Evolutionary conservation across 2,329 filamentous ascomycete genomes (phyloP).

Genomic region (Fusarium sublunatum): DNA sequence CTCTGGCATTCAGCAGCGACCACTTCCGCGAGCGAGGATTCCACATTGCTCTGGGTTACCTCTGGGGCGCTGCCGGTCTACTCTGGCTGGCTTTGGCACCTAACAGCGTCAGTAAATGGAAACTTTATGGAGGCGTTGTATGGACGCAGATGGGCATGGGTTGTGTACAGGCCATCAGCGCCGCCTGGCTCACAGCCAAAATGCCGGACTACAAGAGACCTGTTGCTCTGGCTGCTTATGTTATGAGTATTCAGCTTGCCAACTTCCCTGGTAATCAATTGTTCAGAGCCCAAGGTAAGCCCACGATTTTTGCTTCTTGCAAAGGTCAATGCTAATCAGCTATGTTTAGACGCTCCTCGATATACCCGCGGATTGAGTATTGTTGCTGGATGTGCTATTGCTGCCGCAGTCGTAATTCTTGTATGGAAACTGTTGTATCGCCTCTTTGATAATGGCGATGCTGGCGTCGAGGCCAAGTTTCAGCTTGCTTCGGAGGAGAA

Average conservation of each 20-base stretch:
- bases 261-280: conserved; percentile 49
- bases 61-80: conserved; percentile 43
- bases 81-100: conserved; percentile 47
- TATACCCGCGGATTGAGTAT: conserved; percentile 44
- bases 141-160: conserved; percentile 51
- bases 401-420: conserved; percentile 42
- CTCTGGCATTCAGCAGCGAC: conserved; percentile 46
- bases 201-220: conserved; percentile 48
- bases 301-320: fast-evolving
- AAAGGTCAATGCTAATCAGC: neutral
- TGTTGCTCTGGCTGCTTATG: conserved; percentile 47
- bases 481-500: conserved; percentile 1
- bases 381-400: conserved; percentile 43
- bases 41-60: conserved; percentile 45
- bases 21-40: conserved; percentile 44
- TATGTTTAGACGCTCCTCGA: conserved; percentile 41
- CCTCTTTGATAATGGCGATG: conserved; percentile 45
- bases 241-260: conserved; percentile 49
- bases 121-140: conserved; percentile 46
- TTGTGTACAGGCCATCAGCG: conserved; percentile 47
- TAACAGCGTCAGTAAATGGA: conserved; percentile 39
- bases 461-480: conserved; percentile 38
- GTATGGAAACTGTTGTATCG: conserved; percentile 49
- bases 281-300: conserved; percentile 43
- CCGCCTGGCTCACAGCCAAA: conserved; percentile 47